Evolutionary conservation across 805 yeast genomes (phyloP).

Genomic region (Schwanniomyces vanrijiae): DNA sequence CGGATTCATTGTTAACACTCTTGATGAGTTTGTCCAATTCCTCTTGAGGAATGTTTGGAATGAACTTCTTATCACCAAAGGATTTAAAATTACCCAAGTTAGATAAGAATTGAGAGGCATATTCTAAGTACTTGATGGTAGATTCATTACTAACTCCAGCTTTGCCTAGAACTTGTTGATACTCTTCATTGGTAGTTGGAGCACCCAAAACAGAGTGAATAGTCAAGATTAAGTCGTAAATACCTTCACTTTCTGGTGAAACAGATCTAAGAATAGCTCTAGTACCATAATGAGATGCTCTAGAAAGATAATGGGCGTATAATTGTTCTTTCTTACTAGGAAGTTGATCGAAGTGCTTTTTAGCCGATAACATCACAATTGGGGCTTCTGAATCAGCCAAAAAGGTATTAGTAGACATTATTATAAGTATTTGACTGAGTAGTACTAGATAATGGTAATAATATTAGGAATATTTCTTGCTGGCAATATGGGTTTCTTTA

Average conservation of each 20-base stretch:
- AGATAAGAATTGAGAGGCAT: slow-evolving; percentile 70
- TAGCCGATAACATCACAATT: slow-evolving; percentile 54
- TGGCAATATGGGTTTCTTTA: background rate
- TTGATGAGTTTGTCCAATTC: slow-evolving; percentile 49
- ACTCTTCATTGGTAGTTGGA: slow-evolving; percentile 37
- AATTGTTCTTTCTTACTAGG: slow-evolving; percentile 53
- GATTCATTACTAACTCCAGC: slow-evolving; percentile 32
- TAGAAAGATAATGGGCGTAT: slow-evolving; percentile 81
- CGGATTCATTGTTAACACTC: slow-evolving; percentile 34
- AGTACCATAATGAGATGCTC: slow-evolving; percentile 83
- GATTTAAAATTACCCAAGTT: slow-evolving; percentile 82
- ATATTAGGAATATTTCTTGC: background rate
- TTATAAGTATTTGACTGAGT: background rate
- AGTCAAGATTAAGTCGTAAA: slow-evolving; percentile 65
- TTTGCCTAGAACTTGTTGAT: slow-evolving; percentile 34
- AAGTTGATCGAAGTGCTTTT: slow-evolving; percentile 65
- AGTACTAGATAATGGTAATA: background rate
- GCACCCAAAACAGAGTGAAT: slow-evolving; percentile 54
- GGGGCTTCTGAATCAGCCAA: slow-evolving; percentile 45
- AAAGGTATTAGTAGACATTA: slow-evolving; percentile 15
- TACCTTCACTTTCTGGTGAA: slow-evolving; percentile 74
- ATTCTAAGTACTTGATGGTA: slow-evolving; percentile 58
- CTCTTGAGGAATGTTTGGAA: slow-evolving; percentile 57
- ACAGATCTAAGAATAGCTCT: slow-evolving; percentile 79
- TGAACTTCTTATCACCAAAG: slow-evolving; percentile 85